A percentile compares a stretch with the other conserved stretches of the same genome.
Evolutionary conservation across 2,329 filamentous ascomycete species (phyloP).

Genomic region (Beauveria australis): DNA sequence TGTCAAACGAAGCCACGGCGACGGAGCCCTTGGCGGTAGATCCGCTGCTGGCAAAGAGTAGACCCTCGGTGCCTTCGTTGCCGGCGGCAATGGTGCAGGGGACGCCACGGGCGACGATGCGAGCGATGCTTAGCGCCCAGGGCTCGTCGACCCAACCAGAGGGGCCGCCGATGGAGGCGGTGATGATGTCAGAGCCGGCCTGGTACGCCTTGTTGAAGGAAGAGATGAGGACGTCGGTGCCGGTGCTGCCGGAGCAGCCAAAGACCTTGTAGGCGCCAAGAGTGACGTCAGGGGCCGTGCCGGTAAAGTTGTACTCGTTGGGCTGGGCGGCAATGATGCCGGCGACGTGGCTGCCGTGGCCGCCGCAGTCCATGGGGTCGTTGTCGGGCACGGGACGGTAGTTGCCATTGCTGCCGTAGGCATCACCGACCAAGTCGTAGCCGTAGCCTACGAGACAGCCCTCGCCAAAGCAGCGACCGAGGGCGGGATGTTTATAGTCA

Average conservation of each 20-base stretch:
- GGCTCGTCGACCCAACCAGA: slow-evolving; percentile 45
- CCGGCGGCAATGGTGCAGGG: slow-evolving; percentile 46
- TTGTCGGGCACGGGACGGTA: slow-evolving; percentile 28
- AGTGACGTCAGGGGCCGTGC: slow-evolving; percentile 47
- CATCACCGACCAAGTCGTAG: slow-evolving; percentile 49
- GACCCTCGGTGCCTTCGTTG: slow-evolving; percentile 36
- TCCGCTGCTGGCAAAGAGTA: slow-evolving; percentile 43
- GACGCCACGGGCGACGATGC: slow-evolving; percentile 45
- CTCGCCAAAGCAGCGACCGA: slow-evolving; percentile 54
- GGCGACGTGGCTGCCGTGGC: slow-evolving; percentile 54
- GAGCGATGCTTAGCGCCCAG: slow-evolving; percentile 40
- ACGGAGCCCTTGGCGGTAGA: slow-evolving; percentile 39
- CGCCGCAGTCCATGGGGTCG: slow-evolving; percentile 48
- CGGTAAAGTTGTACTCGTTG: slow-evolving; percentile 45
- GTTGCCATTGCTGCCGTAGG: slow-evolving; percentile 32
- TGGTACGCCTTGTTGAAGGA: slow-evolving; percentile 54
- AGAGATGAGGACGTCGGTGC: slow-evolving; percentile 49
- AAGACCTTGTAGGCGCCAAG: slow-evolving; percentile 51
- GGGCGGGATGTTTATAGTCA: slow-evolving; percentile 54
- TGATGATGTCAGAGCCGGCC: slow-evolving; percentile 50
- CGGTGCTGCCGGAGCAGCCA: slow-evolving; percentile 42
- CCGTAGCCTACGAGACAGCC: slow-evolving; percentile 52
- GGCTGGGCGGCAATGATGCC: slow-evolving; percentile 54
- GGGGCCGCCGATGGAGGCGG: slow-evolving; percentile 42
- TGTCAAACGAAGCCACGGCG: slow-evolving; percentile 44